Conservation (phyloP, 805 yeast genomes). For the Ogataea chonburiensis region DNA sequence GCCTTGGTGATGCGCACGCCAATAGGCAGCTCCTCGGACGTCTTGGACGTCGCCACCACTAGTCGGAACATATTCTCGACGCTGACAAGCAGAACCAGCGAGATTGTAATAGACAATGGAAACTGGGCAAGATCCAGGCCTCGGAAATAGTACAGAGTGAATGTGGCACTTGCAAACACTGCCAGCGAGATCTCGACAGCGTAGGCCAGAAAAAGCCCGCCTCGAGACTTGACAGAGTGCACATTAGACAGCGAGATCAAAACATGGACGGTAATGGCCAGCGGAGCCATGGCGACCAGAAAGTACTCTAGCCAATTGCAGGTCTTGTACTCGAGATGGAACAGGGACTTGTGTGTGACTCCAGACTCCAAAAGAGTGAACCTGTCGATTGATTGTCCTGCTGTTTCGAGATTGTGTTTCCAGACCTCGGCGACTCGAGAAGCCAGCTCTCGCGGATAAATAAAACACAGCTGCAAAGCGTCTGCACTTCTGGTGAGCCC, state of each 20-base stretch:
- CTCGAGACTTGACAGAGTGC: constrained; percentile 43
- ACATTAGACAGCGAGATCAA: constrained; percentile 40
- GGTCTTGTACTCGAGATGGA: constrained; percentile 13
- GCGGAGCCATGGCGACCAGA: constrained; percentile 17
- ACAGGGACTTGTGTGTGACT: constrained; percentile 15
- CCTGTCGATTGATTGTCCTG: constrained; percentile 14
- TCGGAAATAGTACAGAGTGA: constrained; percentile 39
- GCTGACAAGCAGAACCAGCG: constrained; percentile 41
- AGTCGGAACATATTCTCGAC: constrained; percentile 50
- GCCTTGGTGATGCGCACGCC: constrained; percentile 39
- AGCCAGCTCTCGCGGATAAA: constrained; percentile 26
- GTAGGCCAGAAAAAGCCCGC: constrained; percentile 46
- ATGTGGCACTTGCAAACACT: constrained; percentile 41
- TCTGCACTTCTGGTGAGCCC: constrained; percentile 44
- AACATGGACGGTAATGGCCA: constrained; percentile 26
- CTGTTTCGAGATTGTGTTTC: constrained; percentile 31
- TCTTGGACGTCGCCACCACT: constrained; percentile 38
- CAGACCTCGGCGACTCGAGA: constrained; percentile 31
- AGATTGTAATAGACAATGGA: constrained; percentile 42
- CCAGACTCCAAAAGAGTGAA: constrained; percentile 7
- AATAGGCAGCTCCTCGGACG: constrained; percentile 44
- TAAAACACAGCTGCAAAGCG: constrained; percentile 37
- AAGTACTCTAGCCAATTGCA: constrained; percentile 23
- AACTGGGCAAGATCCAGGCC: constrained; percentile 36
- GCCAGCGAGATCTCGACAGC: constrained; percentile 41